Percentiles rank a stretch among this genome's conserved stretches.
Conservation (phyloP, 106 monocot species). For the Dendrobium catenatum region DNA sequence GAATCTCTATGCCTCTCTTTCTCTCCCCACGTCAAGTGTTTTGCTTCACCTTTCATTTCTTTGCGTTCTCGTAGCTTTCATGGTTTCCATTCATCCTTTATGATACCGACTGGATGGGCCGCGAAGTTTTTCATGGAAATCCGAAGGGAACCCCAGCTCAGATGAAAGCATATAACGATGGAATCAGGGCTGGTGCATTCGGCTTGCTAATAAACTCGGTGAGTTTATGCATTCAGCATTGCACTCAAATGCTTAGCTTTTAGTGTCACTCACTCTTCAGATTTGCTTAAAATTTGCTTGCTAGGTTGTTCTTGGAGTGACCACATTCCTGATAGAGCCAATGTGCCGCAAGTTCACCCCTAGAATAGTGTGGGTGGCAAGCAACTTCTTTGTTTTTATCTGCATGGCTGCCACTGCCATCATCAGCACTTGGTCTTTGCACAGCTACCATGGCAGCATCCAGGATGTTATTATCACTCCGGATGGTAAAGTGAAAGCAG, state of each 20-base stretch:
- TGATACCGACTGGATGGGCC: slow-evolving; percentile 99
- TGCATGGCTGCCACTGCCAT: slow-evolving; percentile 55
- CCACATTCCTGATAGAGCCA: slow-evolving; percentile 74
- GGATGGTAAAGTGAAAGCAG: slow-evolving; percentile 20
- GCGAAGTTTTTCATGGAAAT: slow-evolving; percentile 88
- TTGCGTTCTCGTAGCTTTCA: slow-evolving; percentile 36
- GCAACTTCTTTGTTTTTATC: slow-evolving; percentile 58
- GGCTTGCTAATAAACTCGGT: slow-evolving; percentile 94
- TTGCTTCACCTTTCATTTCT: not conserved
- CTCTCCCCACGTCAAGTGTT: no score
- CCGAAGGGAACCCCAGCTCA: slow-evolving; percentile 52
- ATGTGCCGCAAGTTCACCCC: slow-evolving; percentile 55
- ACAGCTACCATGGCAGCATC: slow-evolving; percentile 15
- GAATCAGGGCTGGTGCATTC: slow-evolving; percentile 84
- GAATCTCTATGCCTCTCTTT: not conserved
- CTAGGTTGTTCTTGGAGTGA: slow-evolving; percentile 66
- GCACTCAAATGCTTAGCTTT: no score
- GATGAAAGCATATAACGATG: slow-evolving; percentile 44
- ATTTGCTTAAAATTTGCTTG: not conserved
- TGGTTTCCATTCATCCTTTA: slow-evolving; percentile 98
- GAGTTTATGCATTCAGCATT: slow-evolving; percentile 9
- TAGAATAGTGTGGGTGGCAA: slow-evolving; percentile 61
- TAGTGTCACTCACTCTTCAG: no score
- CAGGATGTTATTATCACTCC: slow-evolving; percentile 20
- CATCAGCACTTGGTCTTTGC: slow-evolving; percentile 48